Base-by-base conservation (phyloP, 2,329 filamentous ascomycete genomes). In the Trichoderma semiorbis region DNA sequence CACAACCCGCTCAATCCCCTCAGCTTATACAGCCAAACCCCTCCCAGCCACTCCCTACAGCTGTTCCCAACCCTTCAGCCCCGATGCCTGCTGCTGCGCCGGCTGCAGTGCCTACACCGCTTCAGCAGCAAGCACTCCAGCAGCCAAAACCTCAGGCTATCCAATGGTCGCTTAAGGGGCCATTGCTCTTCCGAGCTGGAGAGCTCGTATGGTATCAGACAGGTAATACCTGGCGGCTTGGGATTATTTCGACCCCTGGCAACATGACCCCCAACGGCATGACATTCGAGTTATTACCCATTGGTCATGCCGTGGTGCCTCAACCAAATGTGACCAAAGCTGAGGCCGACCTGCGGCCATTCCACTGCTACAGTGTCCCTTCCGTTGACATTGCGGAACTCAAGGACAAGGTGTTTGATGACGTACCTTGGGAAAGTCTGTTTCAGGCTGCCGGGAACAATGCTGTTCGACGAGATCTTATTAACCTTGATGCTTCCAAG, bases 161-260 rank as follows among this genome's bases (percentile, higher is more conserved):
- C 28, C 72, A 72, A 36, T 83, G 81, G 81, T 75, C 76, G 21
- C 73, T 83, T 43, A 79, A 81, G 72, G 74, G 78, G 71, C 74
- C 79, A 18, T 74, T 80, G 3, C 77, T 87, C 10, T 87, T 86
- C 74, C 82, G 85, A 66, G 78, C 80, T 1, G 85, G 85, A 50
- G 85, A 87, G 73, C 78, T 86, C 18, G 84, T 87, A 7, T 87
- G 85, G 85, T 87, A 81, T 71, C 82, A 84, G 73, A 84, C 84
- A 28, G 80, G 80, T 7, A 81, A 78, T 26, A 83, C 83, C 1
- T 87, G 85, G 84, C 83, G 85, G 39, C 79, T 87, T 0, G 85
- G 85, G 6, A 77, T 87, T 64, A 81, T 87, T 71, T 74, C 80
- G 39, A 72, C 77, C 73, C 78, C 79, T 16, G 57, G 57, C 65